Evolutionary conservation across 2,329 filamentous ascomycete genomes (phyloP), one percentile per base, ranked within the genome.

Genomic region (Phialophora chinensis): DNA sequence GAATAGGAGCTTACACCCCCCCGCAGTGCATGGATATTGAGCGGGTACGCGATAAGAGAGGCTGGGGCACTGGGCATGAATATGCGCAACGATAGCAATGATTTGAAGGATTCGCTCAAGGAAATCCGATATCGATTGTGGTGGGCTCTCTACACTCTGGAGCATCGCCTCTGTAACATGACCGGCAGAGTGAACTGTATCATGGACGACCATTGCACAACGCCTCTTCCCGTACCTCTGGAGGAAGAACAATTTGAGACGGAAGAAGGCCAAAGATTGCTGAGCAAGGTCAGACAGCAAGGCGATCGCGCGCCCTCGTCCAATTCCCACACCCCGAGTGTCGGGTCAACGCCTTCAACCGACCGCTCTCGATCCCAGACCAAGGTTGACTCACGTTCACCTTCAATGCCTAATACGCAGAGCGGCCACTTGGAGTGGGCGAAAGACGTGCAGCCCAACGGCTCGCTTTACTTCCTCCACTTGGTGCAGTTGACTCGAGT

Each of bases 121-220:
- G 79, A 81, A 70, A 75, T 78, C 56, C 79, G 80, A n/a, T 81
- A 81, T 63, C 75, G 78, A 57, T 77, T 81, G 3, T 82, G 80
- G 80, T 82, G 79, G 78, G 79, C 79, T 61, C 71, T 82, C 1
- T 80, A 81, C 61, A 75, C 75, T 1, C 77, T 82, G 50, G 80
- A 82, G 69, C 79, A 81, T 61, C 75, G 79, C 38, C 75, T 82
- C 42, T 78, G 79, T 17, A 75, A 79, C 63, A 80, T 82, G 78
- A 82, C 80, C n/a, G 80, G 80, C 47, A 76, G 80, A 50, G 74
- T 79, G 29, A 78, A 78, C 33, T 80, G 78, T 62, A 78, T 82
- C 20, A 71, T 76, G 27, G 77, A 81, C 66, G 77, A 79, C 17
- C 75, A 81, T 57, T 81, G 79, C 71, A 81, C 78, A 17, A 76